Evolutionary conservation across 257 asterid species (phyloP), one percentile per base, ranked within the genome.

Genomic region (Eucommia ulmoides): DNA sequence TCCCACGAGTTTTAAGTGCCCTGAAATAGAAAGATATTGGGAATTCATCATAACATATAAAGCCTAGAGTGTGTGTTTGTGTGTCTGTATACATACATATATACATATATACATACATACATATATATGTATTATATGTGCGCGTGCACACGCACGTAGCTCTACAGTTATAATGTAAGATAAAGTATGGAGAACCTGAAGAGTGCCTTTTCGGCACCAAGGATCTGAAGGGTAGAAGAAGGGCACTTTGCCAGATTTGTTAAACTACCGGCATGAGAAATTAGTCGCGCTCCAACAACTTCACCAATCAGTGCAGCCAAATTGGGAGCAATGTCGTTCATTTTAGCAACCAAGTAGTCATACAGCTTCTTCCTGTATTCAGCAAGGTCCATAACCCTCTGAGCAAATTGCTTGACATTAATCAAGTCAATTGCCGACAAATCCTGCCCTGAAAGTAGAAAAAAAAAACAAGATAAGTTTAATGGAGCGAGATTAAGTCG

Each of bases 221-320:
- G 91, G 62, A 89, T 89, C 79, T 89, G 97, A 64, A 89, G 96
- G 51, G 97, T 89, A 22, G 97, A 89, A 51, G 97, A 84, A 16
- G 97, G 91, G 29, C 93, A 89, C 68, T 89, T 89, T 0, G 97
- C 97, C 78, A 89, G 63, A 74, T 89, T 89, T 50, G 98, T 80
- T 45, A 89, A 92, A 67, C 96, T 89, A 21, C 98, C 98, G 64
- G 96, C 98, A 77, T 89, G 98, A 59, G 98, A 89, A 53, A 89
- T 89, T 41, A 89, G 67, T 8, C 98, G 94, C 8, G 98, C 98
- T 11, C 98, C 98, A 49, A 89, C 98, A 10, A 89, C 96, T 60
- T 89, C 98, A 58, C 98, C 98, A 55, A 89, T 80, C 63, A 89
- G 68, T 12, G 98, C 85, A 65, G 94, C 98, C 79, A 85, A 71